phyloP scores from a whole-genome alignment of 352 stramenopile species.

The Thalassiosira exigua region DNA sequence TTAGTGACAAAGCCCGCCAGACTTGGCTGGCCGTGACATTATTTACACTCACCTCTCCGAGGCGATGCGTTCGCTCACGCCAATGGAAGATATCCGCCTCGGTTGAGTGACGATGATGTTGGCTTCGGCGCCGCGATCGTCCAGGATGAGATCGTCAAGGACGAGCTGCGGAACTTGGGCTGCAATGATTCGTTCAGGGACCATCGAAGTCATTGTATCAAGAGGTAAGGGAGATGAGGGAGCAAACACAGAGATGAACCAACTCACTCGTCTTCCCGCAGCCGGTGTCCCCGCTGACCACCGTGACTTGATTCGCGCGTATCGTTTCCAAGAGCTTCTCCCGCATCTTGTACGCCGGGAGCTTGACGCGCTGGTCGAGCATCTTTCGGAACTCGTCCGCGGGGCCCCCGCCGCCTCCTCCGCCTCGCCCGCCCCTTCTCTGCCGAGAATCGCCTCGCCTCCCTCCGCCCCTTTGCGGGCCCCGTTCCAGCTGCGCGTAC shows the following conservation, averaged over 20 bases:
- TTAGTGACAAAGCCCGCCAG: too few species aligned
- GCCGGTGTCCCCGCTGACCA: constrained; percentile 71
- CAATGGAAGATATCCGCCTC: constrained; percentile 60
- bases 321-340: constrained; percentile 52
- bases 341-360: constrained; percentile 64
- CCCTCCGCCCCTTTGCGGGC: not conserved
- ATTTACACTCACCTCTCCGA: constrained; percentile 50
- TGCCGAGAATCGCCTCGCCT: constrained; percentile 2
- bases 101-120: constrained; percentile 72
- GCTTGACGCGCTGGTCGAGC: constrained; percentile 34
- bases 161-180: constrained; percentile 64
- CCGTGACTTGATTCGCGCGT: constrained; percentile 54
- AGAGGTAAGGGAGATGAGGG: not conserved
- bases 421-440: constrained; percentile 21
- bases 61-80: constrained; percentile 59
- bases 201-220: too few species aligned
- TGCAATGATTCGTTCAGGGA: constrained; percentile 8
- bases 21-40: too few species aligned
- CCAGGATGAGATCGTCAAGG: constrained; percentile 60
- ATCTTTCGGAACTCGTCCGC: constrained; percentile 62
- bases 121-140: constrained; percentile 52
- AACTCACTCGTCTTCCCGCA: constrained; percentile 42
- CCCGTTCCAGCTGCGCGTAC: constrained; percentile 24
- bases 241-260: too few species aligned
- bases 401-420: constrained; percentile 1